Evolutionary conservation across 352 stramenopile genomes (phyloP).

Genomic region (Pelagophyceae sp.): DNA sequence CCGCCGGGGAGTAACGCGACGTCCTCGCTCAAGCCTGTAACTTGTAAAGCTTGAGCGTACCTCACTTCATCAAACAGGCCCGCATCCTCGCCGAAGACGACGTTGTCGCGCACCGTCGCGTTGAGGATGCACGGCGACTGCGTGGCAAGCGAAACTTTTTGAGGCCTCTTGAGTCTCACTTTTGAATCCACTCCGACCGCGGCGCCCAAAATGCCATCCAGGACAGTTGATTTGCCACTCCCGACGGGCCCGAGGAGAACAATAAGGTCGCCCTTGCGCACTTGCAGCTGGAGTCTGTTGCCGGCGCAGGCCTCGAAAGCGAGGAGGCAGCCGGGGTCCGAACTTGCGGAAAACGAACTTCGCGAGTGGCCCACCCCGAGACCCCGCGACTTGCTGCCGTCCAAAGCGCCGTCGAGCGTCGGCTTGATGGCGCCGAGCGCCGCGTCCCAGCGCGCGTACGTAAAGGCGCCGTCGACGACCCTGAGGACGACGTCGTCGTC

Average conservation of each 20-base stretch:
- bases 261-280: conserved; percentile 28
- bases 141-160: conserved; percentile 29
- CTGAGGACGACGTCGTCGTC: neutral
- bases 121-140: conserved; percentile 67
- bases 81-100: conserved; percentile 44
- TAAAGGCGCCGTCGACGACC: neutral
- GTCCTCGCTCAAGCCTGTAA: conserved; percentile 49
- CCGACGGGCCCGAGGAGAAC: conserved; percentile 47
- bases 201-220: conserved; percentile 55
- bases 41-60: conserved; percentile 54
- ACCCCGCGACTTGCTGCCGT: too few relatives aligned
- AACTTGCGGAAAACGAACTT: too few relatives aligned
- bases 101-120: conserved; percentile 39
- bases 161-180: neutral
- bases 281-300: conserved; percentile 32
- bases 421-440: too few relatives aligned
- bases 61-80: conserved; percentile 43
- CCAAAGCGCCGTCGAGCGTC: too few relatives aligned
- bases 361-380: too few relatives aligned
- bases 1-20: conserved; percentile 44
- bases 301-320: conserved; percentile 35
- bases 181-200: conserved; percentile 21
- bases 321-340: too few relatives aligned
- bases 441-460: neutral
- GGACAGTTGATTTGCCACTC: conserved; percentile 56